Evolutionary conservation across 2,329 filamentous ascomycete species (phyloP).

Genomic region (Pleomassaria siparia): DNA sequence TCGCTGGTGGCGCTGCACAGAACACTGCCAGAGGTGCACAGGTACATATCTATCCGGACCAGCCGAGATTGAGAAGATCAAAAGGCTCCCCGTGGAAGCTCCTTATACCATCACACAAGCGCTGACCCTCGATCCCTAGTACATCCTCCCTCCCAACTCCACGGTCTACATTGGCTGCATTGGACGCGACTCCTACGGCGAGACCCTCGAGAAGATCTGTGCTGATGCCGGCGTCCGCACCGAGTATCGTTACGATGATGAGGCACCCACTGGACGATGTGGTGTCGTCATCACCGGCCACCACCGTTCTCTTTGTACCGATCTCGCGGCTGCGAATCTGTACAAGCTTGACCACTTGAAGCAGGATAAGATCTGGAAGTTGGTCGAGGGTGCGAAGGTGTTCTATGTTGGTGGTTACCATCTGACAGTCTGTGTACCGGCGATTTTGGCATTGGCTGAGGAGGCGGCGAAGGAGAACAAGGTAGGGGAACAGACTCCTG

Average conservation of each 20-base stretch:
- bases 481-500: too few species aligned
- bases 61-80: neutral
- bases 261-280: conserved; percentile 85
- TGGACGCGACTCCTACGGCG: conserved; percentile 93
- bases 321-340: conserved; percentile 93
- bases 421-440: conserved; percentile 91
- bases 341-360: conserved; percentile 95
- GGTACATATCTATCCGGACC: conserved; percentile 40
- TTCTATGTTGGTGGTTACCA: conserved; percentile 98
- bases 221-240: conserved; percentile 85
- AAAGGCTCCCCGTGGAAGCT: too few species aligned
- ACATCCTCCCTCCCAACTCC: conserved; percentile 86
- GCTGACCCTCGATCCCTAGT: conserved; percentile 51
- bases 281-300: conserved; percentile 96
- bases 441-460: conserved; percentile 85
- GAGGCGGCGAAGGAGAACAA: conserved; percentile 90
- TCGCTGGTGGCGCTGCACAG: conserved; percentile 94
- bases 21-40: conserved; percentile 95
- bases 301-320: conserved; percentile 91
- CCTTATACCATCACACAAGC: too few species aligned
- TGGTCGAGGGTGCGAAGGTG: conserved; percentile 83
- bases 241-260: conserved; percentile 89
- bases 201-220: conserved; percentile 83
- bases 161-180: conserved; percentile 93
- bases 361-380: conserved; percentile 84